Percentiles rank a stretch among this genome's conserved stretches.
These are phyloP conservation scores for Austroboletus novae-zelandiae DNA, from an alignment of 1,284 basidiomycete species.

Conservation along the genomic window DNA sequence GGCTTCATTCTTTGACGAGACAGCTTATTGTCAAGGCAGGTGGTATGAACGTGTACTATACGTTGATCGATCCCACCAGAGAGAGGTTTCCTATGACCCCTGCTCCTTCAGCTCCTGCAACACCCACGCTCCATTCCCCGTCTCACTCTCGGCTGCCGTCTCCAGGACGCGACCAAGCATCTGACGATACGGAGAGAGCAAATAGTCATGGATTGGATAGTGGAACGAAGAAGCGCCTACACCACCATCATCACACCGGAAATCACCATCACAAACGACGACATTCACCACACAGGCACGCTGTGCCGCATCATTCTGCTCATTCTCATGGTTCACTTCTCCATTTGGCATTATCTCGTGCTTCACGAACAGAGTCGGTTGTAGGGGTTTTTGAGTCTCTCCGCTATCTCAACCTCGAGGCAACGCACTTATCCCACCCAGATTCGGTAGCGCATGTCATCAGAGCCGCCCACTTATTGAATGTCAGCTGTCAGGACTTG, in stretches of 20 bases:
- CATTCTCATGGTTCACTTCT: constrained; percentile 28
- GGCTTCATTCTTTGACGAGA: constrained; percentile 50
- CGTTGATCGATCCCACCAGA: constrained; percentile 56
- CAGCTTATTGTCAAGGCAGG: constrained; percentile 57
- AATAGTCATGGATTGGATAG: neutral
- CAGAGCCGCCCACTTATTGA: constrained; percentile 52
- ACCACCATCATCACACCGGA: constrained; percentile 8
- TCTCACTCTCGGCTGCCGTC: constrained; percentile 24
- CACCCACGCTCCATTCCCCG: constrained; percentile 36
- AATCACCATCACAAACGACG: constrained; percentile 27
- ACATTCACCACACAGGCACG: constrained; percentile 12
- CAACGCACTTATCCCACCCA: constrained; percentile 51
- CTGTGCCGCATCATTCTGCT: constrained; percentile 11
- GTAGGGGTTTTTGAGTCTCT: constrained; percentile 84
- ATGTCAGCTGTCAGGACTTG: constrained; percentile 56
- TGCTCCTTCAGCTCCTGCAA: constrained; percentile 39
- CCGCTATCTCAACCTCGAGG: constrained; percentile 75
- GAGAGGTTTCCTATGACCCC: constrained; percentile 59
- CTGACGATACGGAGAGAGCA: neutral
- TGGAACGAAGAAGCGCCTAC: neutral
- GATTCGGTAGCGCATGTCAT: constrained; percentile 51
- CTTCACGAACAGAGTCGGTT: constrained; percentile 46
- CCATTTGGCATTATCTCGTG: constrained; percentile 30
- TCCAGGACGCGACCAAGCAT: constrained; percentile 13
- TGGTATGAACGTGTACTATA: constrained; percentile 66